Evolutionary conservation across 2,329 filamentous ascomycete species (phyloP).

Genomic region (Pseudogymnoascus sp.): DNA sequence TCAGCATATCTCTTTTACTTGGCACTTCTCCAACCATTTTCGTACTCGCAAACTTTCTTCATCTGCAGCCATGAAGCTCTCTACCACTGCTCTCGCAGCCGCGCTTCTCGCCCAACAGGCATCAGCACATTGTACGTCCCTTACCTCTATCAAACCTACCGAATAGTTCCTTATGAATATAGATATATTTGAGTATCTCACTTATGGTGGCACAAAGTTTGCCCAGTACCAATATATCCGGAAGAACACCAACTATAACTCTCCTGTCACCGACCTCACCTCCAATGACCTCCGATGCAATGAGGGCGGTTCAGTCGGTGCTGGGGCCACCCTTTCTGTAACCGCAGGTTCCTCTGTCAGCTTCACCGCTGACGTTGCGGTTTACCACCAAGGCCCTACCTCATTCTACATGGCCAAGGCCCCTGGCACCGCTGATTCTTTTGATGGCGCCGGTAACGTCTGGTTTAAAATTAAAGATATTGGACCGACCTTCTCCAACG

Average conservation of each 20-base stretch:
- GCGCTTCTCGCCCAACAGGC: conserved; percentile 3
- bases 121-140: background rate
- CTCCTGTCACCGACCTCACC: conserved; percentile 41
- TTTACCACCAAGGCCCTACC: conserved; percentile 31
- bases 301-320: conserved; percentile 18
- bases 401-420: conserved; percentile 33
- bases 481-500: conserved; percentile 24
- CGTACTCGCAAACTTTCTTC: background rate
- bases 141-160: background rate
- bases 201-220: conserved; percentile 6
- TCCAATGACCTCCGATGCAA: conserved; percentile 40
- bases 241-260: conserved; percentile 35
- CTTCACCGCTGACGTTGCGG: conserved; percentile 18
- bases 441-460: conserved; percentile 30
- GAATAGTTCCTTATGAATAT: background rate
- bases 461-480: conserved; percentile 34
- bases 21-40: background rate
- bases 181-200: conserved; percentile 12
- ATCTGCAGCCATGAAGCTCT: background rate
- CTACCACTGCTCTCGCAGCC: background rate
- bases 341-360: conserved; percentile 5
- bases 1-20: background rate
- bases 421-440: conserved; percentile 27
- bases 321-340: conserved; percentile 4
- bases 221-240: conserved; percentile 33